Percentiles rank a stretch among this genome's conserved stretches.
Conservation (phyloP, 1,139 yeast species). For the Petasospora fabianii region DNA sequence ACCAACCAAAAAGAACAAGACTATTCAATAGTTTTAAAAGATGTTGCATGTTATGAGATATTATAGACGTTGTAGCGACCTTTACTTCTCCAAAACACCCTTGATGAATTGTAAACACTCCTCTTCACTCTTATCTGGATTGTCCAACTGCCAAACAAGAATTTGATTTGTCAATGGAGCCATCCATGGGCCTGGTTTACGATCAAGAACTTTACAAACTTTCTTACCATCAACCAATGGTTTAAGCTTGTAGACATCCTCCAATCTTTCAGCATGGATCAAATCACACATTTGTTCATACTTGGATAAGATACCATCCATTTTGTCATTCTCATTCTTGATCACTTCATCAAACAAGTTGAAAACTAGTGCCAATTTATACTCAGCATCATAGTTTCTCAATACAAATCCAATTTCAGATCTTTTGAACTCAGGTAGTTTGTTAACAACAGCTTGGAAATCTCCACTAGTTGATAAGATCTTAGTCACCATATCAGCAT, state of each 20-base stretch:
- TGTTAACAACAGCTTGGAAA: constrained; percentile 27
- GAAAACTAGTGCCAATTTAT: constrained; percentile 41
- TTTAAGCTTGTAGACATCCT: constrained; percentile 42
- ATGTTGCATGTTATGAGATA: no score
- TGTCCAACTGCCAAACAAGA: constrained; percentile 70
- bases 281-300: constrained; percentile 37
- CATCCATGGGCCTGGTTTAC: constrained; percentile 87
- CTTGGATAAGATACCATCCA: constrained; percentile 18
- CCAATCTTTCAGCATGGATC: constrained; percentile 32
- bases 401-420: constrained; percentile 61
- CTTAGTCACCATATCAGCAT: constrained; percentile 48
- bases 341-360: constrained; percentile 27
- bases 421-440: constrained; percentile 35
- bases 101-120: constrained; percentile 51
- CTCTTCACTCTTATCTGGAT: constrained; percentile 51
- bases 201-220: constrained; percentile 44
- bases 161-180: constrained; percentile 50
- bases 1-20: no score
- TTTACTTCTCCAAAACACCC: constrained; percentile 1
- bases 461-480: constrained; percentile 32
- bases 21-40: no score
- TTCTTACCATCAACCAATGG: constrained; percentile 71
- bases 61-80: background rate
- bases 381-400: constrained; percentile 49
- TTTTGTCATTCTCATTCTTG: background rate